Percentiles rank a stretch among this genome's conserved stretches.
Conservation (phyloP, 768 basidiomycete genomes). For the Lactarius vividus region DNA sequence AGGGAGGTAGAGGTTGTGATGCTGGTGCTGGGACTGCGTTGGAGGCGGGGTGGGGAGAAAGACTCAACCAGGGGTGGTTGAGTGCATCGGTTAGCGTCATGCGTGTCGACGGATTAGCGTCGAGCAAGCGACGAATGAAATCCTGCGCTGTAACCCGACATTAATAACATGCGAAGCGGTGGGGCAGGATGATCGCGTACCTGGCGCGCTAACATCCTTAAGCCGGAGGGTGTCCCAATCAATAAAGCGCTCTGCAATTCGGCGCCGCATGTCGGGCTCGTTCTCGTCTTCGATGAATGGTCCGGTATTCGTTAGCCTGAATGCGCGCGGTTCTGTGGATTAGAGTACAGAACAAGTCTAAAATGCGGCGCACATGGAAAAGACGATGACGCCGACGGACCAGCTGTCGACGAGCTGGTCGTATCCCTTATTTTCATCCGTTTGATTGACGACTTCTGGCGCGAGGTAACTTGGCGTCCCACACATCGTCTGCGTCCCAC, state of each 20-base stretch:
- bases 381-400: conserved; percentile 95
- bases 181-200: conserved; percentile 38
- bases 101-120: conserved; percentile 59
- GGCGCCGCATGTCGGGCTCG: conserved; percentile 6
- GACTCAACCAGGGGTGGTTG: conserved; percentile 70
- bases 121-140: conserved; percentile 68
- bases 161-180: not conserved
- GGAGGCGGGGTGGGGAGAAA: not conserved
- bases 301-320: conserved; percentile 8
- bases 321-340: not conserved
- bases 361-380: conserved; percentile 65
- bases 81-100: conserved; percentile 71
- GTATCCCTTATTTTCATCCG: conserved; percentile 64
- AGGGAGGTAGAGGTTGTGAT: not conserved
- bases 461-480: conserved; percentile 95
- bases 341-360: not conserved
- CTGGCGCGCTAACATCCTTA: conserved; percentile 36
- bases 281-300: conserved; percentile 21
- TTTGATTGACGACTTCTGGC: conserved; percentile 80
- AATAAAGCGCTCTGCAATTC: conserved; percentile 24
- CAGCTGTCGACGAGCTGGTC: conserved; percentile 90
- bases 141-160: conserved; percentile 45
- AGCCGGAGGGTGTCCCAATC: conserved; percentile 11
- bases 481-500: conserved; percentile 72
- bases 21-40: not conserved